Conservation (phyloP, 23 red algal species). For the Gracilaria gracilis region DNA sequence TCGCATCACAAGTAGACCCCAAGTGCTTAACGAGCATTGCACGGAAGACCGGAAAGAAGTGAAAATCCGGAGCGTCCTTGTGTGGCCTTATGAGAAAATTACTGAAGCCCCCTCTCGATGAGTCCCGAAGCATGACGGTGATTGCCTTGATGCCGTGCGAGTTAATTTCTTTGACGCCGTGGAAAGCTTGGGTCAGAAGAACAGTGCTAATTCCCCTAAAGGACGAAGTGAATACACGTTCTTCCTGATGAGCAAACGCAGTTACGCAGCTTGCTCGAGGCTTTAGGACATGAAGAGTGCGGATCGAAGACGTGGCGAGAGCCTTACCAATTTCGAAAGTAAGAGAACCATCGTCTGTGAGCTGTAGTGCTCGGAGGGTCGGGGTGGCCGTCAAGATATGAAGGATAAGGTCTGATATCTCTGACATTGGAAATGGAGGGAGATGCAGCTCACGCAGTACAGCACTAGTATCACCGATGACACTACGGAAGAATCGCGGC, state of each 20-base stretch:
- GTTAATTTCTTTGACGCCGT: not conserved
- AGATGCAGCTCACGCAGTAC: slow-evolving; percentile 15
- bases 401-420: slow-evolving; percentile 10
- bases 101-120: no score
- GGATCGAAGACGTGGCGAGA: not conserved
- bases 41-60: slow-evolving; percentile 14
- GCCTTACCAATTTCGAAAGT: not conserved
- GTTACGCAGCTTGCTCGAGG: not conserved
- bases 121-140: no score
- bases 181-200: not conserved
- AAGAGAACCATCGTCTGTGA: slow-evolving; percentile 20
- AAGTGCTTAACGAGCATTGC: not conserved
- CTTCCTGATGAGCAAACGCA: not conserved
- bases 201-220: not conserved
- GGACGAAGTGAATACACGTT: slow-evolving; percentile 3
- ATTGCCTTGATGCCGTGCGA: no score
- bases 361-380: not conserved
- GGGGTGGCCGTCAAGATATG: not conserved
- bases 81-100: no score
- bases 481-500: slow-evolving; percentile 22
- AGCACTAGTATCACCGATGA: slow-evolving; percentile 17
- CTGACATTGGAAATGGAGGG: not conserved
- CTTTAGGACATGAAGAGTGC: not conserved
- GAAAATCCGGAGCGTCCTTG: not conserved
- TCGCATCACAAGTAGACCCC: not conserved